phyloP scores from a whole-genome alignment of 1,284 basidiomycete species.

The Boletus semigastroideus region DNA sequence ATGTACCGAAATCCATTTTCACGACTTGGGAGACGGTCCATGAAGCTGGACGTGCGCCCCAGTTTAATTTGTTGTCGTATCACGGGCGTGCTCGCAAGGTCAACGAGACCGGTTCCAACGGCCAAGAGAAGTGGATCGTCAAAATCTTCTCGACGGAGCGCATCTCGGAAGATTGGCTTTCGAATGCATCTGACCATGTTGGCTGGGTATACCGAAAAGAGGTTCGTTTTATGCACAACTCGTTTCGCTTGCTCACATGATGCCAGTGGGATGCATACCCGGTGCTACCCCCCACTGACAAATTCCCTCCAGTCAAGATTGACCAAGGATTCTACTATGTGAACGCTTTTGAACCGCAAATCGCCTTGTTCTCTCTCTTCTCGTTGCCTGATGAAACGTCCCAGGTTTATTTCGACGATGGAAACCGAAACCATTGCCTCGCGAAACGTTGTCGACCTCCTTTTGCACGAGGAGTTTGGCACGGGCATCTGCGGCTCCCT shows the following conservation, averaged over 20 bases:
- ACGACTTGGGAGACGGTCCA: constrained; percentile 66
- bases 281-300: constrained; percentile 61
- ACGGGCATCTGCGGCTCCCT: constrained; percentile 56
- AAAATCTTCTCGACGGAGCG: constrained; percentile 82
- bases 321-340: constrained; percentile 83
- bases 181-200: constrained; percentile 66
- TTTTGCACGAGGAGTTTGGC: constrained; percentile 67
- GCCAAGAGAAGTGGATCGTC: constrained; percentile 62
- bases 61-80: constrained; percentile 91
- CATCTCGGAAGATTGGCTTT: constrained; percentile 70
- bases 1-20: constrained; percentile 68
- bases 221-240: constrained; percentile 38
- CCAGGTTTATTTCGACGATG: constrained; percentile 82
- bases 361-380: constrained; percentile 21
- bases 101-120: constrained; percentile 21
- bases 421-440: constrained; percentile 88
- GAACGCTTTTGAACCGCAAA: constrained; percentile 84
- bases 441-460: constrained; percentile 79
- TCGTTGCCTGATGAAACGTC: neutral
- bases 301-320: constrained; percentile 76
- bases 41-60: constrained; percentile 55
- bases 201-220: constrained; percentile 85
- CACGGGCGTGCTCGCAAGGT: constrained; percentile 53
- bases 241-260: constrained; percentile 5
- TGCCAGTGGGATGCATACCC: constrained; percentile 78